Conservation (phyloP, 345 rosid genomes). For the Pelargonium nanum region DNA sequence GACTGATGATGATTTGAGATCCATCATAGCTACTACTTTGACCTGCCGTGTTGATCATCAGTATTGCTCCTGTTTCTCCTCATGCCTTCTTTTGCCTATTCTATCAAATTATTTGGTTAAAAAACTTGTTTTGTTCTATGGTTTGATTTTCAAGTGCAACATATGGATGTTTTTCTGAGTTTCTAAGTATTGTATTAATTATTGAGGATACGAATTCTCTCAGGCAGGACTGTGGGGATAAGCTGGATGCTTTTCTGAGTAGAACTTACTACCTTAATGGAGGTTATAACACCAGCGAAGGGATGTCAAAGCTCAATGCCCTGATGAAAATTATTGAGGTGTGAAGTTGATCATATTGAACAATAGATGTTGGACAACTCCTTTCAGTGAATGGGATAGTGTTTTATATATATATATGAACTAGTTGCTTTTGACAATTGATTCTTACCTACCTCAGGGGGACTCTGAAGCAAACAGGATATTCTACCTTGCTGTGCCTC, state of each 20-base stretch:
- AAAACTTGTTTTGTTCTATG: too few species aligned
- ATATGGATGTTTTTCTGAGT: too few species aligned
- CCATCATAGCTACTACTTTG: slow-evolving; percentile 53
- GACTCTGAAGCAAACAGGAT: slow-evolving; percentile 47
- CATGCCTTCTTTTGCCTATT: background rate
- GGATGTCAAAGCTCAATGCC: slow-evolving; percentile 54
- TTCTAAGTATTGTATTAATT: too few species aligned
- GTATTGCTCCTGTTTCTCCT: slow-evolving; percentile 23
- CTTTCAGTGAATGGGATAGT: too few species aligned
- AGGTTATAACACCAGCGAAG: slow-evolving; percentile 46
- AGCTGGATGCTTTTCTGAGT: slow-evolving; percentile 53
- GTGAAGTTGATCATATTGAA: slow-evolving; percentile 6
- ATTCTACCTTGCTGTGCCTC: slow-evolving; percentile 73
- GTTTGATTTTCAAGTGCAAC: too few species aligned
- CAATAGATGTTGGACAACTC: too few species aligned
- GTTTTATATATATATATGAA: background rate
- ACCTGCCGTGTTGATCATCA: slow-evolving; percentile 71
- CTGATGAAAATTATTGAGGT: slow-evolving; percentile 63
- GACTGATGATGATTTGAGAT: slow-evolving; percentile 61
- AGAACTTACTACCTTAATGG: slow-evolving; percentile 55
- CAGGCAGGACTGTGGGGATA: slow-evolving; percentile 57
- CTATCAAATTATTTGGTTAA: background rate
- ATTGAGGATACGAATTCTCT: slow-evolving; percentile 3
- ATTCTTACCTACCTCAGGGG: slow-evolving; percentile 39
- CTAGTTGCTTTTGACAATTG: slow-evolving; percentile 10